A percentile compares a stretch with the other conserved stretches of the same genome.
These are phyloP conservation scores for Pelargonium myrrhifolium DNA, from an alignment of 441 rosid species.

Conservation along the genomic window DNA sequence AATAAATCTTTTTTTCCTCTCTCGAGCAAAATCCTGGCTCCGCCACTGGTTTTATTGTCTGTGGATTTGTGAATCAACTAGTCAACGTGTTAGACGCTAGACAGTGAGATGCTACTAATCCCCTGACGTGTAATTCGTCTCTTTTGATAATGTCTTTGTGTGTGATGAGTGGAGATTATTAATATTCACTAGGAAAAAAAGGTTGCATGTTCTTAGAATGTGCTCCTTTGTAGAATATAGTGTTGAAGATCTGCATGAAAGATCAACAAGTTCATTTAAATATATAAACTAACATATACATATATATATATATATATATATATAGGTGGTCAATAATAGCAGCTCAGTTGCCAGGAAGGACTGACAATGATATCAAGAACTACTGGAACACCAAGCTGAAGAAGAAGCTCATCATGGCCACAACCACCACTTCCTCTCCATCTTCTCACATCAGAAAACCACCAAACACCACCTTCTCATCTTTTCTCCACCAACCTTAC, in stretches of 20 bases:
- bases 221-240: neutral
- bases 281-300: neutral
- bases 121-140: no score
- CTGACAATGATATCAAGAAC: conserved; percentile 89
- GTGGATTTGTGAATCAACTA: no score
- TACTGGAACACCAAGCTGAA: conserved; percentile 97
- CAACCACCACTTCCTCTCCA: no score
- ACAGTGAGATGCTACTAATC: no score
- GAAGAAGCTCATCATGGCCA: conserved; percentile 50
- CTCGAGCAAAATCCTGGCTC: no score
- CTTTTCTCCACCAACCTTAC: conserved; percentile 30
- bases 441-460: conserved; percentile 20
- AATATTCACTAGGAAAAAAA: neutral
- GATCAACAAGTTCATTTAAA: no score
- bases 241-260: no score
- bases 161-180: no score
- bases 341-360: conserved; percentile 85
- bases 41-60: no score
- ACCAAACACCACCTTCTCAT: conserved; percentile 26
- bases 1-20: no score
- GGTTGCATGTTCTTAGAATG: neutral
- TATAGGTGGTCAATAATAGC: conserved; percentile 86
- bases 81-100: no score
- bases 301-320: neutral
- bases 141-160: no score